Evolutionary conservation across 352 stramenopile genomes (phyloP).

Genomic region (Phytophthora brassicae): DNA sequence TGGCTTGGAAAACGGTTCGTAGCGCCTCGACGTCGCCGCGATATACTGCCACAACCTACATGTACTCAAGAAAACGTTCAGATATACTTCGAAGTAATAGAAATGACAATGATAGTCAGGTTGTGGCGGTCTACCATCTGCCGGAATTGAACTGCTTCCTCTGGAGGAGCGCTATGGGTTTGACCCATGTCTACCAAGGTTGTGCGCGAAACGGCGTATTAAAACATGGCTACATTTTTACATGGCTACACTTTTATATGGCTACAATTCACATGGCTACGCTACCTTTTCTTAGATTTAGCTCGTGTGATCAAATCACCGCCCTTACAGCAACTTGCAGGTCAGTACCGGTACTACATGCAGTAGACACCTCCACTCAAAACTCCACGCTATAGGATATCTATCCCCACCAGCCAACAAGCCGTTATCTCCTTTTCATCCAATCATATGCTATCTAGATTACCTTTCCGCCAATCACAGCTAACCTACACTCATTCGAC

Average conservation of each 20-base stretch:
- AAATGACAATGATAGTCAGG: not conserved
- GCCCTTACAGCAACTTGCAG: not conserved
- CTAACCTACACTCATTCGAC: not conserved
- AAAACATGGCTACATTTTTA: not conserved
- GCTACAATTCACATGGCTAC: not conserved
- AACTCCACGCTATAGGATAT: too few relatives aligned
- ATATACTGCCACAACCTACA: conserved; percentile 55
- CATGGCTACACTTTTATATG: conserved; percentile 1
- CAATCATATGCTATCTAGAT: not conserved
- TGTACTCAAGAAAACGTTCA: too few relatives aligned
- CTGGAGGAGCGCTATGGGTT: conserved; percentile 53
- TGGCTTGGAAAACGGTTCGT: conserved; percentile 37
- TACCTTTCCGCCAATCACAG: conserved; percentile 7
- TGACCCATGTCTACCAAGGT: conserved; percentile 50
- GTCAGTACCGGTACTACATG: not conserved
- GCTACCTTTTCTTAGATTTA: too few relatives aligned
- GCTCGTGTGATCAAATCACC: not conserved
- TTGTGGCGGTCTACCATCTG: conserved; percentile 40
- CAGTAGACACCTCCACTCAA: too few relatives aligned
- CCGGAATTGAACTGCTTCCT: conserved; percentile 60
- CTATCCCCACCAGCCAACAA: too few relatives aligned
- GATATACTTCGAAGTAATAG: too few relatives aligned
- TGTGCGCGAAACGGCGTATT: not conserved
- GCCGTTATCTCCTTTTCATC: too few relatives aligned
- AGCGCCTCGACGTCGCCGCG: conserved; percentile 48